phyloP scores from a whole-genome alignment of 768 basidiomycete genomes.

The Suillus weaverae region DNA sequence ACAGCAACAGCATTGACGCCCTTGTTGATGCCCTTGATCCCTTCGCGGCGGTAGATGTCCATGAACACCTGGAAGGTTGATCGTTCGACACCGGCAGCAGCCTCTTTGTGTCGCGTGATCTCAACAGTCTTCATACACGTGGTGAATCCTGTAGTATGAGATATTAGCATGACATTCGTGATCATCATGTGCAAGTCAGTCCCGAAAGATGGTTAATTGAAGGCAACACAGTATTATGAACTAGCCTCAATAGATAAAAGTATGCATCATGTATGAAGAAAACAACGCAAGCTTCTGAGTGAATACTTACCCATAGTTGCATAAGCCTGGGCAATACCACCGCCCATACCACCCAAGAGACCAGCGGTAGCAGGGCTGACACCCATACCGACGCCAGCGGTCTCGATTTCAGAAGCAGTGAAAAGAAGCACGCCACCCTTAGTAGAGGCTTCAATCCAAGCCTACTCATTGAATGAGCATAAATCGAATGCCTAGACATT shows the following conservation, averaged over 20 bases:
- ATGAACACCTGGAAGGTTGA: constrained; percentile 94
- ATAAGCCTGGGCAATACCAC: constrained; percentile 96
- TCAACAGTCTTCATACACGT: constrained; percentile 99
- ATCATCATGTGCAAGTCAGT: neutral
- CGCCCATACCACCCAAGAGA: constrained; percentile 94
- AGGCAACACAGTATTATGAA: constrained; percentile 17
- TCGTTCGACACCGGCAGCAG: constrained; percentile 78
- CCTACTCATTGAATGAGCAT: constrained; percentile 45
- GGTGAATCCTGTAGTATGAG: constrained; percentile 72
- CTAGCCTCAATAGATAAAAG: constrained; percentile 18
- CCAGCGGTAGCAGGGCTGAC: constrained; percentile 82
- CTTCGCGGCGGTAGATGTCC: constrained; percentile 93
- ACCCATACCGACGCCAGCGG: constrained; percentile 59
- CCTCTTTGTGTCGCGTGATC: constrained; percentile 94
- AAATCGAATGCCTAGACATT: neutral
- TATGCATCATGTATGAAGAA: constrained; percentile 19
- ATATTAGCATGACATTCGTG: constrained; percentile 13
- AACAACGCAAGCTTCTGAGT: neutral
- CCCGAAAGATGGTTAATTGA: constrained; percentile 17
- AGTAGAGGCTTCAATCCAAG: constrained; percentile 99
- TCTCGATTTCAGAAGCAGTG: constrained; percentile 93
- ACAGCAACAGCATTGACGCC: constrained; percentile 96
- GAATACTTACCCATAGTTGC: constrained; percentile 93
- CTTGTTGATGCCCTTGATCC: constrained; percentile 96
- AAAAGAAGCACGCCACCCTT: constrained; percentile 97